Percentiles rank a stretch among this genome's conserved stretches.
These are phyloP conservation scores for Royoungia palumana DNA, from an alignment of 768 basidiomycete genomes.

Conservation along the genomic window DNA sequence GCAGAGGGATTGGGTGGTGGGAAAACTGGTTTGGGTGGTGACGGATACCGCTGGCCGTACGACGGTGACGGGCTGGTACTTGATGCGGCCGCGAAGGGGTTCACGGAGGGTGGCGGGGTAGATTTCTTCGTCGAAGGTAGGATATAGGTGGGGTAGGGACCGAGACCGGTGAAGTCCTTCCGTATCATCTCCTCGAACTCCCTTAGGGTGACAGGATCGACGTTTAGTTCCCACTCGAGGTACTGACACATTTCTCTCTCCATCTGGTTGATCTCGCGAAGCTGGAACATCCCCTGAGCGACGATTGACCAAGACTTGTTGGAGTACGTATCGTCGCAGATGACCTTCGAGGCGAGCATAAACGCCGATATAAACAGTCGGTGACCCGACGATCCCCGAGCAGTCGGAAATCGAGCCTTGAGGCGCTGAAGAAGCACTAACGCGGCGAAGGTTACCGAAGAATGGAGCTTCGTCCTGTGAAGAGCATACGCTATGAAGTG, in stretches of 20 bases:
- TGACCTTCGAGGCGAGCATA: slow-evolving; percentile 76
- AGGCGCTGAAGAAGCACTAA: slow-evolving; percentile 57
- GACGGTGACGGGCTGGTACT: slow-evolving; percentile 28
- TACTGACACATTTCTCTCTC: slow-evolving; percentile 81
- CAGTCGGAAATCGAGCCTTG: slow-evolving; percentile 70
- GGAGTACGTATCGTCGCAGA: slow-evolving; percentile 91
- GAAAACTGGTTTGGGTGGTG: slow-evolving; percentile 29
- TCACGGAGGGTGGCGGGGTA: slow-evolving; percentile 36
- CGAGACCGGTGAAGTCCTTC: slow-evolving; percentile 54
- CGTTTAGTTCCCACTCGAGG: slow-evolving; percentile 87
- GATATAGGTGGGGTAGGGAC: slow-evolving; percentile 62
- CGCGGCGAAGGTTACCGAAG: slow-evolving; percentile 42
- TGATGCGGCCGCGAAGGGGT: slow-evolving; percentile 33
- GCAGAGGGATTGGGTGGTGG: slow-evolving; percentile 13
- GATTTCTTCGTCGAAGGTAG: slow-evolving; percentile 61
- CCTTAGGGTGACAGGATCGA: slow-evolving; percentile 57
- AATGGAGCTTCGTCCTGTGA: slow-evolving; percentile 62
- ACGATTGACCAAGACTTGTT: slow-evolving; percentile 93
- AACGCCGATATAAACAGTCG: slow-evolving; percentile 69
- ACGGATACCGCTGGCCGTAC: slow-evolving; percentile 30
- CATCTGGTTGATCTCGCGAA: slow-evolving; percentile 80
- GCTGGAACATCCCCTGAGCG: slow-evolving; percentile 79
- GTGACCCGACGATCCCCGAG: slow-evolving; percentile 72
- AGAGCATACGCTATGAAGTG: slow-evolving; percentile 67
- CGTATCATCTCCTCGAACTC: slow-evolving; percentile 62